phyloP scores from a whole-genome alignment of 306 rosid species.

The Rosa persica region DNA sequence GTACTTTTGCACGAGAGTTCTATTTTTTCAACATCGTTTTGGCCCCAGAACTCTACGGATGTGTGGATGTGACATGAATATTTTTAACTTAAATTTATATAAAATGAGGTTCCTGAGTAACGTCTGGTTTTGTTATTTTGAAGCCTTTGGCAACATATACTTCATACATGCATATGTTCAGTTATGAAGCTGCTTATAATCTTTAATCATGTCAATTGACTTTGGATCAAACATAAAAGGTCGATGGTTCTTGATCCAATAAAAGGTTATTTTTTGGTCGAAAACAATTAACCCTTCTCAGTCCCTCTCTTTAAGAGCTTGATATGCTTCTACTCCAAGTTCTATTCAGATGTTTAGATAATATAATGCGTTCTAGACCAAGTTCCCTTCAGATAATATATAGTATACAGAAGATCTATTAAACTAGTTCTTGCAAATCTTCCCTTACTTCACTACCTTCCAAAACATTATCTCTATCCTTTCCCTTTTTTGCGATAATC shows the following conservation, averaged over 20 bases:
- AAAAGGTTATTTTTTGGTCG: background rate
- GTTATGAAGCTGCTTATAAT: background rate
- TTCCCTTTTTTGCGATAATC: conserved; percentile 20
- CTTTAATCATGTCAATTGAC: background rate
- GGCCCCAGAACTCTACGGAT: background rate
- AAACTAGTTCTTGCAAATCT: conserved; percentile 20
- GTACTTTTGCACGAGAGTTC: conserved; percentile 1
- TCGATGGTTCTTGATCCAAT: conserved; percentile 2
- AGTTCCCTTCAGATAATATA: conserved; percentile 17
- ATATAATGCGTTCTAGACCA: conserved; percentile 6
- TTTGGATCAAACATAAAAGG: background rate
- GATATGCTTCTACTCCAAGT: background rate
- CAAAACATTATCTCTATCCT: conserved; percentile 40
- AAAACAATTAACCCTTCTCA: background rate
- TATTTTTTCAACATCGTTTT: background rate
- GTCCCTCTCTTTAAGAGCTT: background rate
- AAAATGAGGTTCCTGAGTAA: background rate
- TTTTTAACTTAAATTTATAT: background rate
- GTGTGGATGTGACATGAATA: background rate
- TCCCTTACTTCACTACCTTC: conserved; percentile 29
- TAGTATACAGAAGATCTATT: conserved; percentile 17
- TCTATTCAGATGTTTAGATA: background rate
- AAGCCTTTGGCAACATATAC: background rate
- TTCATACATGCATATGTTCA: background rate
- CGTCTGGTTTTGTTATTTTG: background rate